A percentile compares a stretch with the other conserved stretches of the same genome.
phyloP scores from a whole-genome alignment of 257 asterid genomes.

The Capsicum pubescens region DNA sequence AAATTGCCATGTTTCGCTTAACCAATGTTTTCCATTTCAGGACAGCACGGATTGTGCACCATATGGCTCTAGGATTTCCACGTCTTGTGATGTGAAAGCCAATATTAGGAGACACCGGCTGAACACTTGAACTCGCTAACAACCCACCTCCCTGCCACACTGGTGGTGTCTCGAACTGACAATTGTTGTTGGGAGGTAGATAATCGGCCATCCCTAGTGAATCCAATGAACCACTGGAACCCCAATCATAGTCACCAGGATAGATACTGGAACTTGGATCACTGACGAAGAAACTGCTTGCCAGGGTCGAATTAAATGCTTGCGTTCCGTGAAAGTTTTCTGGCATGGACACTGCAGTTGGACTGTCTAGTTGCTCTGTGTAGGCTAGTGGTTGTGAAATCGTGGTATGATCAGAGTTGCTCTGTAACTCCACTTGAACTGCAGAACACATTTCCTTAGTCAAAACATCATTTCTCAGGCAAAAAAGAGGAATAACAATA shows the following conservation, averaged over 20 bases:
- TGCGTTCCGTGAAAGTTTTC: constrained; percentile 52
- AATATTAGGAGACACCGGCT: constrained; percentile 48
- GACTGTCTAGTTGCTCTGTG: constrained; percentile 43
- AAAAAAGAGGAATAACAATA: neutral
- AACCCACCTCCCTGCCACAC: constrained; percentile 51
- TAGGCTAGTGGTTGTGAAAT: constrained; percentile 39
- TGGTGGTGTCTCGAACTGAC: constrained; percentile 50
- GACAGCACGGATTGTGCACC: constrained; percentile 84
- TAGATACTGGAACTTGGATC: constrained; percentile 52
- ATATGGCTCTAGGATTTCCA: constrained; percentile 57
- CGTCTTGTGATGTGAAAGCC: constrained; percentile 44
- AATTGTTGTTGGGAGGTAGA: constrained; percentile 40
- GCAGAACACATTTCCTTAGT: constrained; percentile 21
- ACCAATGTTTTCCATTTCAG: constrained; percentile 74
- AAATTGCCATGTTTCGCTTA: constrained; percentile 58
- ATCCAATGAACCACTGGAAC: constrained; percentile 34
- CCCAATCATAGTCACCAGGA: constrained; percentile 43
- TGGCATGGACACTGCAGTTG: constrained; percentile 42
- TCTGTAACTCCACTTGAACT: constrained; percentile 50
- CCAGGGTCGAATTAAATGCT: constrained; percentile 42
- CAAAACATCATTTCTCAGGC: neutral
- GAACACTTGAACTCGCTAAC: constrained; percentile 44
- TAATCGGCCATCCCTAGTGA: constrained; percentile 46
- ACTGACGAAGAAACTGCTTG: constrained; percentile 44
- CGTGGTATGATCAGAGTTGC: constrained; percentile 39